Conservation (phyloP, 768 basidiomycete genomes). For the Rhodosporidiobolus sp. region DNA sequence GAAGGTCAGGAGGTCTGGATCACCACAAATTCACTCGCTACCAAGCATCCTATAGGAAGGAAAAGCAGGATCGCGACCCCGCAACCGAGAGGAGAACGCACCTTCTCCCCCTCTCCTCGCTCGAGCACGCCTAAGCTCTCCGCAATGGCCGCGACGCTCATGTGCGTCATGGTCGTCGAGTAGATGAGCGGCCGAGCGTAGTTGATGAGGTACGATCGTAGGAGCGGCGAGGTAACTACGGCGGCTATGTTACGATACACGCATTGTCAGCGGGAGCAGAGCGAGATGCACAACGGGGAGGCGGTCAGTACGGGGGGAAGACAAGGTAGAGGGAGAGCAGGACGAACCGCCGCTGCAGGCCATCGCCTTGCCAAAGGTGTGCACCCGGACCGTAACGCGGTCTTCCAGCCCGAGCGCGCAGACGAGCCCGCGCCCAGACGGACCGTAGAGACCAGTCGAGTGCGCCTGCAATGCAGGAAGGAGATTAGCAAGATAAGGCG, state of each 20-base stretch:
- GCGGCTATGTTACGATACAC: constrained; percentile 67
- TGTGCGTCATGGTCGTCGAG: constrained; percentile 76
- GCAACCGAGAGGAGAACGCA: neutral
- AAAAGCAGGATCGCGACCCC: too few relatives aligned
- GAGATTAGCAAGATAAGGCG: neutral
- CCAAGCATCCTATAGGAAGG: too few relatives aligned
- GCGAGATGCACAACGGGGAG: neutral
- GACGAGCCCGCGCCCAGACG: constrained; percentile 70
- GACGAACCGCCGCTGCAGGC: constrained; percentile 76
- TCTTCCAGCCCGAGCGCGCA: constrained; percentile 66
- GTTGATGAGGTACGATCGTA: constrained; percentile 82
- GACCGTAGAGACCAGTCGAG: constrained; percentile 83
- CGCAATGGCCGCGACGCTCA: constrained; percentile 70
- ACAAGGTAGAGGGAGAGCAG: neutral
- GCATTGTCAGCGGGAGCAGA: constrained; percentile 5
- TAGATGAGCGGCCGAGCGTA: constrained; percentile 89
- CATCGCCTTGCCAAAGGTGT: constrained; percentile 91
- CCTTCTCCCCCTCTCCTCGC: constrained; percentile 58
- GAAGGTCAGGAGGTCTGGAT: neutral
- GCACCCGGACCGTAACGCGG: constrained; percentile 69
- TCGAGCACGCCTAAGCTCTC: constrained; percentile 76
- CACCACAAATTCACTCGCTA: neutral
- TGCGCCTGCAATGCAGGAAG: constrained; percentile 59
- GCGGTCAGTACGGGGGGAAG: neutral
- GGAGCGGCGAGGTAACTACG: constrained; percentile 64